Conservation (phyloP, 805 yeast species). For the Yarrowia sp. region DNA sequence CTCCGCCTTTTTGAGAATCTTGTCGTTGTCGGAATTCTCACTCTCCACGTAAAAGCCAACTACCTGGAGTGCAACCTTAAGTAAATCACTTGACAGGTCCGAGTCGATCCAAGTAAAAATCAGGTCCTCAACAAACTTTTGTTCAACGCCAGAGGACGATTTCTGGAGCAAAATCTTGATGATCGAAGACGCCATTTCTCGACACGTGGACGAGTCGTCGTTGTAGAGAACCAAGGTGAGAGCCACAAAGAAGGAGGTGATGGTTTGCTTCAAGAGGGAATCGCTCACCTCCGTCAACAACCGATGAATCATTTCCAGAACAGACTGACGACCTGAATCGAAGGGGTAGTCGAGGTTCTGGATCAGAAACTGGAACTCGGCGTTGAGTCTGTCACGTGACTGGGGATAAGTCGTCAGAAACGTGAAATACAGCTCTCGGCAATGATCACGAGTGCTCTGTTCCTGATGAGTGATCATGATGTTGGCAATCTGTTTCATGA, state of each 20-base stretch:
- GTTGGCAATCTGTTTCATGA: slow-evolving; percentile 78
- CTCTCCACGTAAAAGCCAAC: slow-evolving; percentile 66
- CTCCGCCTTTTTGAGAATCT: slow-evolving; percentile 55
- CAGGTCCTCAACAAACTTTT: slow-evolving; percentile 53
- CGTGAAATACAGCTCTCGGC: slow-evolving; percentile 81
- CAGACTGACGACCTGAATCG: slow-evolving; percentile 85
- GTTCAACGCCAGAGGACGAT: slow-evolving; percentile 43
- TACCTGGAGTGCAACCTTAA: slow-evolving; percentile 76
- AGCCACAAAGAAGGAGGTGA: slow-evolving; percentile 79
- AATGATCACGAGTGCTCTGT: slow-evolving; percentile 78
- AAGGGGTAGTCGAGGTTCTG: slow-evolving; percentile 84
- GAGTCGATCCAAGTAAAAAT: slow-evolving; percentile 64
- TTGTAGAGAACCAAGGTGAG: slow-evolving; percentile 77
- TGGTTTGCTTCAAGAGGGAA: slow-evolving; percentile 56
- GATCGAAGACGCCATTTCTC: slow-evolving; percentile 79
- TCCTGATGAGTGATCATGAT: slow-evolving; percentile 92
- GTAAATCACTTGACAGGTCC: slow-evolving; percentile 57
- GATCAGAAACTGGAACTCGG: slow-evolving; percentile 80
- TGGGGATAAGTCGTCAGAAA: slow-evolving; percentile 95
- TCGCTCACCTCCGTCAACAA: slow-evolving; percentile 70
- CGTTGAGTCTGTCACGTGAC: slow-evolving; percentile 81
- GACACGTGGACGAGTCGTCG: slow-evolving; percentile 79
- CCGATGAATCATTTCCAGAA: slow-evolving; percentile 81
- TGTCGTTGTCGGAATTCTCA: slow-evolving; percentile 53
- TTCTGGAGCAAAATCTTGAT: slow-evolving; percentile 60